Base-by-base conservation (phyloP, 164 flowering plant genomes). In the grape (Vitis vinifera) region DNA sequence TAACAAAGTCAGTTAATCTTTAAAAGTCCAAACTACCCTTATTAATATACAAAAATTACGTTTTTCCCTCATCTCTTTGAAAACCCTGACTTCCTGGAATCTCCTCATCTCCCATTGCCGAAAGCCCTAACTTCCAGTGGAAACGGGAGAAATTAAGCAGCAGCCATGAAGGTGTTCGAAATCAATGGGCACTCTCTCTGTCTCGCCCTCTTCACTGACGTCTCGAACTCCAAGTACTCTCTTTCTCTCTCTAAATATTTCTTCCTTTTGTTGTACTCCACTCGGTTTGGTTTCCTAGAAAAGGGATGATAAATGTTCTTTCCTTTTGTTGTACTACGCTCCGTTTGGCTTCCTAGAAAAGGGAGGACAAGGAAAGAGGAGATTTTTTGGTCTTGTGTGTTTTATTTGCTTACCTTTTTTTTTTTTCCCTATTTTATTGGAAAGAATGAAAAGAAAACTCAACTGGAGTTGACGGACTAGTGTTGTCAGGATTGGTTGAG, bases 191-290 rank as follows among this genome's bases (percentile, higher is more conserved):
- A 65, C 44, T 71, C 86, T 56, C 83, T 90, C 50, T 73, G 80
- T 69, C 79, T 91, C 51, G 82, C 90, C 8, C 97, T 93, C 55
- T 91, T 80, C 85, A 74, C 76, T 0, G 91, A 89, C 31, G 94
- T 91, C 77, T 61, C 89, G 72, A 91, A 91, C 74, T 87, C 92
- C 82, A 89, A 83, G 98, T 91, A 85, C 59, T 71, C 62, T 53
- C 66, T 65, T 71, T 72, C 66, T 71, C 65, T 71, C 60, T 63
- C 66, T 59, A 47, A 9, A 23, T 13, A 2, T 14, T 56, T 51
- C 12, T 55, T 3, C 11, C 44, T 4, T 31, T 31, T 23, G 27
- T 6, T 31, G 44, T 31, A 31, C 69, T 56, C 29, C 8, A 4
- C 56, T 69, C 17, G 15, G 11, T 68, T 64, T 8, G 17, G 17